Evolutionary conservation across 305 asterid genomes (phyloP), one percentile per base, ranked within the genome.

Genomic region (Striga hermonthica): DNA sequence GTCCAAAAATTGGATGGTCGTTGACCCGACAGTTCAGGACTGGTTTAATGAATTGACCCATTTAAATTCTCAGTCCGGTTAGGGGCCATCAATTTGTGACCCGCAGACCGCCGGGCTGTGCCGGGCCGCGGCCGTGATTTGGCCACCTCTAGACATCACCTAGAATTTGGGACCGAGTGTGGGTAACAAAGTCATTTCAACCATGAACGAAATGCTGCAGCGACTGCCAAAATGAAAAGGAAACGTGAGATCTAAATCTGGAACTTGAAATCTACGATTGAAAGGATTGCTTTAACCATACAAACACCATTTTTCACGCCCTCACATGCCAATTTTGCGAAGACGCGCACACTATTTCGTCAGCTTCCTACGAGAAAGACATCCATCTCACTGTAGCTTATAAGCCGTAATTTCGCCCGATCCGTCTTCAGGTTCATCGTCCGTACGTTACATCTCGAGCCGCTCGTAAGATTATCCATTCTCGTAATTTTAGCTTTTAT

Each of bases 371-470:
- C 43, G 48, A 40, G 13, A 44, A 55, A 60, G 37, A 4, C 75
- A 22, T 65, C 69, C 75, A 61, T 55, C 39, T 70, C 58, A 44
- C 57, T 34, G 37, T 54, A 55, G 65, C 44, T 62, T 52, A 9
- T 62, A 54, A 64, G 44, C 74, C 76, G 62, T 62, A 50, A 40
- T 9, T 6, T 66, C 66, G n/a, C 37, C 62, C 61, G 69, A 55
- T 64, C 74, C 56, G 60, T 41, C 39, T 65, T 45, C 75, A 72
- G 80, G 72, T 72, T 75, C 72, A 38, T 43, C 36, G 37, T 35
- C 43, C 77, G 72, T 72, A 48, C 70, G 70, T 48, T 57, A 8
- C 53, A 16, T 57, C 53, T 58, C 1, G 39, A 7, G 31, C 7
- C 7, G 52, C 34, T 62, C 55, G 49, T 54, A 5, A 49, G 3